These are phyloP conservation scores for Vanilla planifolia DNA, from an alignment of 106 monocot genomes.

Conservation along the genomic window DNA sequence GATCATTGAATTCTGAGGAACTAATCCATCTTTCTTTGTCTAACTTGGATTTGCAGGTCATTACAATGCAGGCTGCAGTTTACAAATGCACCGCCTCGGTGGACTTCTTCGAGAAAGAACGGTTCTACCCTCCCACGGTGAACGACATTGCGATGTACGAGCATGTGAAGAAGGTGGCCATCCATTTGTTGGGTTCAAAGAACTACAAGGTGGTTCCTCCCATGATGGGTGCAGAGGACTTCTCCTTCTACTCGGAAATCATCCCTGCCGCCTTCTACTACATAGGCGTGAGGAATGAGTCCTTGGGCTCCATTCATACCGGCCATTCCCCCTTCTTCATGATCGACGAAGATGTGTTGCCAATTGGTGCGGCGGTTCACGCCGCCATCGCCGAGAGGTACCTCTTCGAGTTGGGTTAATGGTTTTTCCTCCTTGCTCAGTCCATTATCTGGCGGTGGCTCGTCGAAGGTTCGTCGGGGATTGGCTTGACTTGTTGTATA, in stretches of 20 bases:
- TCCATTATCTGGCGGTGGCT: too few relatives aligned
- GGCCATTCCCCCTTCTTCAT: constrained; percentile 73
- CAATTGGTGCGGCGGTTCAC: constrained; percentile 61
- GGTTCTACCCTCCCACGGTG: constrained; percentile 63
- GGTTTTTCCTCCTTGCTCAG: too few relatives aligned
- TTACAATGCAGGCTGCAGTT: constrained; percentile 51
- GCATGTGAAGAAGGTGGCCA: constrained; percentile 50
- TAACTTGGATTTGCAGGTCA: constrained; percentile 31
- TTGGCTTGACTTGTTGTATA: too few relatives aligned
- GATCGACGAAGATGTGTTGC: constrained; percentile 71
- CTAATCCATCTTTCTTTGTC: too few relatives aligned
- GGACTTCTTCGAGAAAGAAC: constrained; percentile 67
- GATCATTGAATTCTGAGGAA: too few relatives aligned
- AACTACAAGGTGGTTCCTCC: constrained; percentile 46
- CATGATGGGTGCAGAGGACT: constrained; percentile 86
- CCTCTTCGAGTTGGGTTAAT: constrained; percentile 27
- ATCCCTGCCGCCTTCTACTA: constrained; percentile 69
- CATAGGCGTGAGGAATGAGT: constrained; percentile 64
- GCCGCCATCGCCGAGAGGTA: constrained; percentile 80
- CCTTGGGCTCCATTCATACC: constrained; percentile 33
- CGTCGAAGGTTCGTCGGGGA: too few relatives aligned
- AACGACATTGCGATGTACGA: constrained; percentile 43
- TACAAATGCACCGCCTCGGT: constrained; percentile 57
- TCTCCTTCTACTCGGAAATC: constrained; percentile 70
- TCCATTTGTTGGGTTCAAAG: constrained; percentile 36